phyloP scores from a whole-genome alignment of 2,329 filamentous ascomycete species.

The Penicillium sp. region DNA sequence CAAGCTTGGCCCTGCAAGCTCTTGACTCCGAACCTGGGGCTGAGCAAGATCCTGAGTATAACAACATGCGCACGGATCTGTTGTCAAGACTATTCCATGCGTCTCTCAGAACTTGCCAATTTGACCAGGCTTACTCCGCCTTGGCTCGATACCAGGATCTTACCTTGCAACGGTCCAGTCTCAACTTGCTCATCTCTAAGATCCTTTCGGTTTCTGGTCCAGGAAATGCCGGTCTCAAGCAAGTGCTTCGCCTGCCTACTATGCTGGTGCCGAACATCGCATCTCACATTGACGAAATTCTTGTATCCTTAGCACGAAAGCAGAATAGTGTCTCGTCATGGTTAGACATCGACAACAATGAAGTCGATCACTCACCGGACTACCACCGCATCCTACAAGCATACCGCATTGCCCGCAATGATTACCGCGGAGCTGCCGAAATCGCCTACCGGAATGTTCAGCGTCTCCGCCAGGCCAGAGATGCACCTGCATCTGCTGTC shows the following conservation, averaged over 20 bases:
- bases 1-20: slow-evolving; percentile 66
- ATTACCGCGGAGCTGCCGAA: slow-evolving; percentile 72
- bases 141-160: slow-evolving; percentile 66
- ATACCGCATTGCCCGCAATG: slow-evolving; percentile 75
- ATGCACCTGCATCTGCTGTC: slow-evolving; percentile 31
- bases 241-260: slow-evolving; percentile 70
- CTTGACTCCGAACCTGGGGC: slow-evolving; percentile 31
- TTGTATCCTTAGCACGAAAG: slow-evolving; percentile 64
- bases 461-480: slow-evolving; percentile 41
- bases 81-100: slow-evolving; percentile 79
- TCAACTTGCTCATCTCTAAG: slow-evolving; percentile 58
- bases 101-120: slow-evolving; percentile 70
- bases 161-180: slow-evolving; percentile 64
- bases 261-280: slow-evolving; percentile 57
- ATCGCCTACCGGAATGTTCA: slow-evolving; percentile 53
- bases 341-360: slow-evolving; percentile 34
- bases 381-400: slow-evolving; percentile 89
- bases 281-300: slow-evolving; percentile 70
- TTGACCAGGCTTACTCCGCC: slow-evolving; percentile 74
- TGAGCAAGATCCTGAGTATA: slow-evolving; percentile 35
- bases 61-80: slow-evolving; percentile 58
- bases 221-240: slow-evolving; percentile 45
- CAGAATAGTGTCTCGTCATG: slow-evolving; percentile 55
- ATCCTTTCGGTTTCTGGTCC: slow-evolving; percentile 40
- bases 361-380: slow-evolving; percentile 48